Evolutionary conservation across 306 rosid species (phyloP).

Genomic region (Argentina anserina): DNA sequence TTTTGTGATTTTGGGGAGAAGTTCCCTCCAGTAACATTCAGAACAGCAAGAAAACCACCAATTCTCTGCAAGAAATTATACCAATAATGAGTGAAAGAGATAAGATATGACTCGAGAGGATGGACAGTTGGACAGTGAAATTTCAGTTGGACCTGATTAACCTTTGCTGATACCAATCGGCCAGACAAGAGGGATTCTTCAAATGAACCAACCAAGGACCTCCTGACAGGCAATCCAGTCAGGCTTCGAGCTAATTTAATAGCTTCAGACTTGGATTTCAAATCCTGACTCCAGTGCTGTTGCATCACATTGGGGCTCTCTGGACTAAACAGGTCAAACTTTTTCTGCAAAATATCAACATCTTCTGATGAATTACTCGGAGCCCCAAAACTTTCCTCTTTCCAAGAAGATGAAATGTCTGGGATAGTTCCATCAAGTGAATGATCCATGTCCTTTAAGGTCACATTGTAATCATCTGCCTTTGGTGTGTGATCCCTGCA

Average conservation of each 20-base stretch:
- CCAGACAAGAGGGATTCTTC: constrained; percentile 89
- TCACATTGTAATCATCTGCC: constrained; percentile 33
- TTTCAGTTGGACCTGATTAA: constrained; percentile 63
- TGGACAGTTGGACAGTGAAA: constrained; percentile 17
- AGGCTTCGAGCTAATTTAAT: constrained; percentile 30
- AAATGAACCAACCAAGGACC: constrained; percentile 79
- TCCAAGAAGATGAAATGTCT: constrained; percentile 32
- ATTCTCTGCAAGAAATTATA: constrained; percentile 48
- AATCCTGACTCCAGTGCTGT: constrained; percentile 33
- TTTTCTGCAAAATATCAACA: constrained; percentile 30
- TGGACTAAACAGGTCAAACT: constrained; percentile 32
- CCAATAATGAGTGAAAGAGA: constrained; percentile 5
- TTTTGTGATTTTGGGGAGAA: constrained; percentile 67
- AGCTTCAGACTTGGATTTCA: constrained; percentile 38
- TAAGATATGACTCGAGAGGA: constrained; percentile 11
- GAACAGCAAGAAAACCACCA: constrained; percentile 81
- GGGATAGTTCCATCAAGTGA: constrained; percentile 38
- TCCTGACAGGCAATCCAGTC: constrained; percentile 45
- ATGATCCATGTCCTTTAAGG: constrained; percentile 40
- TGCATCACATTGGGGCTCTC: constrained; percentile 31
- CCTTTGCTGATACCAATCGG: constrained; percentile 51
- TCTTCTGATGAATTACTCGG: constrained; percentile 30
- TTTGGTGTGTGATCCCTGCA: constrained; percentile 20
- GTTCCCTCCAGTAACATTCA: constrained; percentile 71
- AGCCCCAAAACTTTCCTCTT: constrained; percentile 18